phyloP scores from a whole-genome alignment of 1,284 basidiomycete genomes.

The Pseudozyma flocculosa region DNA sequence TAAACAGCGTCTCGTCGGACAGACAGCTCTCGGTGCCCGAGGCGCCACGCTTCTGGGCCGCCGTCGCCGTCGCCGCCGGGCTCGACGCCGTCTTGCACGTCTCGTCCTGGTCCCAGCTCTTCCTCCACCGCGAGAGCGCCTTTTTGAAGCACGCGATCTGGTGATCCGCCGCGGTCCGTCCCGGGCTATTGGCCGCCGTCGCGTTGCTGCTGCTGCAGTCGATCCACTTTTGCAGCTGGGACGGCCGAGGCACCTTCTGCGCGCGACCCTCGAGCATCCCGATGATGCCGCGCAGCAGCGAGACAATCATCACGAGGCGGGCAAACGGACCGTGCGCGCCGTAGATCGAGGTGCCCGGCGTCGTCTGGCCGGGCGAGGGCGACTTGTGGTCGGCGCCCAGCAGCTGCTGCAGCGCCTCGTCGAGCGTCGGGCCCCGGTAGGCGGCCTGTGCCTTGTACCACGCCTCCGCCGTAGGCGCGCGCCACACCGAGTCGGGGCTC shows the following conservation, averaged over 20 bases:
- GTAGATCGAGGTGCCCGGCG: constrained; percentile 14
- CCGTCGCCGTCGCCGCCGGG: not conserved
- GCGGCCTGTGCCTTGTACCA: constrained; percentile 24
- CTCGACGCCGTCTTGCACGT: constrained; percentile 37
- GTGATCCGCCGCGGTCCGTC: constrained; percentile 5
- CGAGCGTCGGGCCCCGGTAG: constrained; percentile 35
- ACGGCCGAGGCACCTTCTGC: constrained; percentile 22
- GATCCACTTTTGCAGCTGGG: constrained; percentile 31
- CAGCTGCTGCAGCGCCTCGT: constrained; percentile 36
- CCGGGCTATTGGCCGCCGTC: constrained; percentile 4
- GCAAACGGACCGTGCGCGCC: constrained; percentile 47
- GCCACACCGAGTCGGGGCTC: constrained; percentile 40
- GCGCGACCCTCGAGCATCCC: constrained; percentile 43
- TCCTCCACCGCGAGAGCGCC: constrained; percentile 43
- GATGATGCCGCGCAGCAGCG: constrained; percentile 48
- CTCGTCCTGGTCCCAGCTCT: constrained; percentile 42
- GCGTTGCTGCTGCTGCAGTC: constrained; percentile 5
- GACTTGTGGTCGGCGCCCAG: constrained; percentile 4
- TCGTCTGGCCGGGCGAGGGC: constrained; percentile 3
- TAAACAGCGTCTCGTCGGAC: constrained; percentile 29
- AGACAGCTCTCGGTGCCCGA: not conserved
- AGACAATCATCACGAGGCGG: constrained; percentile 37
- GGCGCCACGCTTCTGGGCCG: not conserved
- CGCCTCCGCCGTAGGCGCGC: constrained; percentile 26
- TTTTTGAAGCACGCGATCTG: constrained; percentile 33